A percentile compares a stretch with the other conserved stretches of the same genome.
Conservation (phyloP, 441 rosid genomes). For the Adansonia gregorii region DNA sequence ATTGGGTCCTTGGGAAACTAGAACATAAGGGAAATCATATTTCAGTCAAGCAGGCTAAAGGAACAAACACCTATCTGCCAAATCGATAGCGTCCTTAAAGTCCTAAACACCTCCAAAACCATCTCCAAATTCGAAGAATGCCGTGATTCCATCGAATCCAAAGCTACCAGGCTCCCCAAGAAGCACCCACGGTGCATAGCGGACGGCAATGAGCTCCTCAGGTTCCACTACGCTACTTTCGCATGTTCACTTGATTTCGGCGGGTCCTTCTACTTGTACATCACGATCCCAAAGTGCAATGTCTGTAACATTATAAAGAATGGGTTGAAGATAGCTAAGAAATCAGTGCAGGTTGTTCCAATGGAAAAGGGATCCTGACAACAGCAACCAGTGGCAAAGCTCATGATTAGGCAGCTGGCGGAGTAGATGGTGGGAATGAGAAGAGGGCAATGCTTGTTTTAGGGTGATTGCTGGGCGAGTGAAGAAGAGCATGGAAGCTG, state of each 20-base stretch:
- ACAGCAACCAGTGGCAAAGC: conserved; percentile 82
- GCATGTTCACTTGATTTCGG: conserved; percentile 63
- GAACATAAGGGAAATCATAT: conserved; percentile 85
- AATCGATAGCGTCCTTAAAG: conserved; percentile 73
- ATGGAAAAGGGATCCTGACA: conserved; percentile 60
- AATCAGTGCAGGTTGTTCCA: neutral
- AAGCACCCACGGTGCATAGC: conserved; percentile 81
- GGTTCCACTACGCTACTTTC: conserved; percentile 68
- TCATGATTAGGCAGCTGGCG: conserved; percentile 50
- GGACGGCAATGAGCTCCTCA: conserved; percentile 80
- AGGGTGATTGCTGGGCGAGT: conserved; percentile 82
- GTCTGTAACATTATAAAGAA: conserved; percentile 65
- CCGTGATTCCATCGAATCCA: conserved; percentile 69
- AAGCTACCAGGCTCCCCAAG: conserved; percentile 56
- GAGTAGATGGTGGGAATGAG: conserved; percentile 30
- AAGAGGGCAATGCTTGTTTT: conserved; percentile 74
- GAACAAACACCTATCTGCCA: conserved; percentile 63
- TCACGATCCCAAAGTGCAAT: conserved; percentile 53
- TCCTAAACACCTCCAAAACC: conserved; percentile 67
- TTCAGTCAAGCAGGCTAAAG: conserved; percentile 83
- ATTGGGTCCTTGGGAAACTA: conserved; percentile 67
- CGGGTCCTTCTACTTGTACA: conserved; percentile 68
- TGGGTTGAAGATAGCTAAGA: conserved; percentile 52
- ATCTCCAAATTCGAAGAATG: conserved; percentile 71
- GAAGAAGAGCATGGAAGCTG: conserved; percentile 51